Base-by-base conservation (phyloP, 1,139 yeast genomes). In the Pichia sp. region DNA sequence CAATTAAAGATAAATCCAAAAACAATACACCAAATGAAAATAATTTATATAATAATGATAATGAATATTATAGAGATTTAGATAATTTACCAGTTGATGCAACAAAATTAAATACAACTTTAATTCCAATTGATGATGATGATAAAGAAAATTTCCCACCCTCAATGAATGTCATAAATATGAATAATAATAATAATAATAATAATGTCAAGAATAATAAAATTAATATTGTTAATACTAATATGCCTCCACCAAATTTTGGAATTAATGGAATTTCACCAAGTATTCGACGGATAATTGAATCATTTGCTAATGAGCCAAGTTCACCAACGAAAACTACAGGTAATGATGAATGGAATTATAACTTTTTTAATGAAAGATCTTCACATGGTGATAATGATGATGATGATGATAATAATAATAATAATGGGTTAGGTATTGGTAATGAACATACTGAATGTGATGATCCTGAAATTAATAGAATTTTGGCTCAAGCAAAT, bases 121-220 rank as follows among this genome's bases (percentile, higher is more conserved):
- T 65, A 34, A 65, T 65, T 31, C 65, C 64, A 41, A 48, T 65
- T n/a, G 66, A 62, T 42, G 66, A 61, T 37, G 67, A 64, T 29
- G 64, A 64, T 42, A 65, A 63, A 43, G 65, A 64, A 44, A 52
- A 56, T 37, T 53, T 54, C 8, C 56, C 60, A n/a, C 51, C 53
- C 31, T 27, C 39, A 18, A 18, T 18, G 2, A 32, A 37, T 39
- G 27, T 43, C 35, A 38, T 30, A 8, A 38, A 30, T 30, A 30
- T 30, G 32, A 30, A 26, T 9, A 26, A 38, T 28, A 33, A 29
- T 27, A 8, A 18, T 26, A 32, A 38, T 28, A 28, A 1, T n/a
- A n/a, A 9, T 25, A 43, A 39, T n/a, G 29, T 7, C 27, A 29
- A 10, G 10, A 25, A 18, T 33, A 35, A 42, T 34, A 18, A 26